Evolutionary conservation across 1,284 basidiomycete species (phyloP).

Genomic region (Malassezia sympodialis): DNA sequence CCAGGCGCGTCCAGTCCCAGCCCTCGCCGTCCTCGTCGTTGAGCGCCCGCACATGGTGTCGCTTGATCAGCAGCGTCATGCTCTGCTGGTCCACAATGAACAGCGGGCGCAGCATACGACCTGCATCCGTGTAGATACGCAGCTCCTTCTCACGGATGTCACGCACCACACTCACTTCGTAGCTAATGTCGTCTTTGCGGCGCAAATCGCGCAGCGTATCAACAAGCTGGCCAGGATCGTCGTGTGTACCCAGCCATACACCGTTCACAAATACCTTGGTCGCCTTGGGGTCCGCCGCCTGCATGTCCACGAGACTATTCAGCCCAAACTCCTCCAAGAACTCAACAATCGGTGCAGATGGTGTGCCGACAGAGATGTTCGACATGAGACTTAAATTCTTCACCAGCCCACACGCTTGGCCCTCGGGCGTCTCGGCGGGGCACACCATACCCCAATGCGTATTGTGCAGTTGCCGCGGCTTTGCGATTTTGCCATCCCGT

Average conservation of each 20-base stretch:
- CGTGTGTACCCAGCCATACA: constrained; percentile 99
- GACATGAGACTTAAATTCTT: constrained; percentile 98
- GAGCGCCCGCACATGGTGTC: constrained; percentile 72
- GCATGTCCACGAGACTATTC: constrained; percentile 41
- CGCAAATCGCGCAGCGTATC: constrained; percentile 84
- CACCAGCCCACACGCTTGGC: constrained; percentile 95
- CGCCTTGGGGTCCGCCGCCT: constrained; percentile 34
- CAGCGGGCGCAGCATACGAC: constrained; percentile 86
- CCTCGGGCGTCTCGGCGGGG: constrained; percentile 97
- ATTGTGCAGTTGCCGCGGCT: constrained; percentile 96
- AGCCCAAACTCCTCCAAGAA: constrained; percentile 91
- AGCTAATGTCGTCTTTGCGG: constrained; percentile 86
- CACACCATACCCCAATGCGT: constrained; percentile 98
- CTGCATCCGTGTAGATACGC: constrained; percentile 88
- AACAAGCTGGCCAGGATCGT: constrained; percentile 81
- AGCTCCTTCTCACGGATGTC: constrained; percentile 94
- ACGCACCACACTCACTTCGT: constrained; percentile 90
- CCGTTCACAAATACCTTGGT: constrained; percentile 99
- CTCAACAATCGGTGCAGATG: constrained; percentile 91
- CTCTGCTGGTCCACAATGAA: constrained; percentile 86
- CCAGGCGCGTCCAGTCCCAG: constrained; percentile 71
- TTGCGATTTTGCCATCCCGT: constrained; percentile 96
- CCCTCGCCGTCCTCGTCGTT: constrained; percentile 46
- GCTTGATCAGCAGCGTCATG: constrained; percentile 62
- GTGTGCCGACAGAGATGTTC: constrained; percentile 92